A percentile compares a stretch with the other conserved stretches of the same genome.
Conservation (phyloP, 2,329 filamentous ascomycete genomes). For the Pseudogymnoascus sp. region DNA sequence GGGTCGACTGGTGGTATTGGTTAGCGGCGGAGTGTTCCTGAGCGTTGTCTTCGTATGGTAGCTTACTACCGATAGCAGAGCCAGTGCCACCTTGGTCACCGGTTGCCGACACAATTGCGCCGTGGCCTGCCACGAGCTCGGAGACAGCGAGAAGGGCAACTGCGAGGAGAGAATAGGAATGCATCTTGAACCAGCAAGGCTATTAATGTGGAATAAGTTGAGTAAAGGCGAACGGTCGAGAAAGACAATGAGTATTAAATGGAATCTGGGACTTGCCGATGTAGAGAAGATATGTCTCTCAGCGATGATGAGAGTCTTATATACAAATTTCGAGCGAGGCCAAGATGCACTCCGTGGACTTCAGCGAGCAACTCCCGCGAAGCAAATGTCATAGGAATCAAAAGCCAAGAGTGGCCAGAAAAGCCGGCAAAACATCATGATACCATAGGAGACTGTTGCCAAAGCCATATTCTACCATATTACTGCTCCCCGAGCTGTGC, state of each 20-base stretch:
- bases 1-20: conserved; percentile 41
- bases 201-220: neutral
- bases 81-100: conserved; percentile 48
- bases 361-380: neutral
- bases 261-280: neutral
- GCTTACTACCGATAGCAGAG: conserved; percentile 39
- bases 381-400: neutral
- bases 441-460: neutral
- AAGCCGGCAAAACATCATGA: neutral
- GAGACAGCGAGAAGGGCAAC: conserved; percentile 41
- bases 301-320: neutral
- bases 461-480: neutral
- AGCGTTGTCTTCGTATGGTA: neutral
- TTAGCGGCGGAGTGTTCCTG: conserved; percentile 11
- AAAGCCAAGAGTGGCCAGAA: neutral
- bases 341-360: neutral
- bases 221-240: too few relatives aligned
- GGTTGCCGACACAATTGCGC: conserved; percentile 48
- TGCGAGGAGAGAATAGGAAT: conserved; percentile 34
- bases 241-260: neutral
- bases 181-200: conserved; percentile 26
- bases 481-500: neutral
- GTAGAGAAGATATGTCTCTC: neutral
- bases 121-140: conserved; percentile 51
- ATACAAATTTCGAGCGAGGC: neutral